phyloP scores from a whole-genome alignment of 768 basidiomycete genomes.

The Tephrocybe sp. region DNA sequence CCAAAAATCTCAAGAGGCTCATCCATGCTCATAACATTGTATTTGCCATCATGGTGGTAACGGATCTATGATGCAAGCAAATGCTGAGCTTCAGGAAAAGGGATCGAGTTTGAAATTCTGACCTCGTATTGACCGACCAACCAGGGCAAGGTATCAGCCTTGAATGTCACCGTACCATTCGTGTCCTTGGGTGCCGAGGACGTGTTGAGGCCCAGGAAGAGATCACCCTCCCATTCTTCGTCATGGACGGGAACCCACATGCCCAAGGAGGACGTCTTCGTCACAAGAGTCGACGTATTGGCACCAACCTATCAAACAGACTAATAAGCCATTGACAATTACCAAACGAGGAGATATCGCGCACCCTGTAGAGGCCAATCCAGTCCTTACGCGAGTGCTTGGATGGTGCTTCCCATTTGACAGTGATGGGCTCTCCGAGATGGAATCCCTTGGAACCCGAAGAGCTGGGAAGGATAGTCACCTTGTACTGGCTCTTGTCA shows the following conservation, averaged over 20 bases:
- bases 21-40: constrained; percentile 89
- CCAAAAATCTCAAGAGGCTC: constrained; percentile 90
- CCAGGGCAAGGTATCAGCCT: constrained; percentile 84
- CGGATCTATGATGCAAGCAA: constrained; percentile 67
- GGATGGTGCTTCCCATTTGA: constrained; percentile 85
- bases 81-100: background rate
- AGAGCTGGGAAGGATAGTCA: constrained; percentile 55
- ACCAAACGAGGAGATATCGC: constrained; percentile 16
- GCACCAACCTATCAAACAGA: constrained; percentile 66
- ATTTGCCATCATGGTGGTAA: constrained; percentile 96
- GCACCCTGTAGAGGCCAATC: constrained; percentile 89
- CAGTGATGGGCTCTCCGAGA: constrained; percentile 85
- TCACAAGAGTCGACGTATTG: constrained; percentile 81
- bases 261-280: constrained; percentile 81
- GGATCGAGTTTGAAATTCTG: constrained; percentile 16
- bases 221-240: constrained; percentile 92
- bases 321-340: constrained; percentile 8
- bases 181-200: constrained; percentile 42
- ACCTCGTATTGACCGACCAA: constrained; percentile 85
- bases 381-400: constrained; percentile 91
- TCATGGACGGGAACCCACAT: constrained; percentile 92
- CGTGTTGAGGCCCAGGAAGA: constrained; percentile 51
- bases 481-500: constrained; percentile 77
- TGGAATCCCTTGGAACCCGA: constrained; percentile 67
- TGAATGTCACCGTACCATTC: constrained; percentile 72